Evolutionary conservation across 371 early-diverging fungal genomes (phyloP).

Genomic region (Lichtheimia ramosa): DNA sequence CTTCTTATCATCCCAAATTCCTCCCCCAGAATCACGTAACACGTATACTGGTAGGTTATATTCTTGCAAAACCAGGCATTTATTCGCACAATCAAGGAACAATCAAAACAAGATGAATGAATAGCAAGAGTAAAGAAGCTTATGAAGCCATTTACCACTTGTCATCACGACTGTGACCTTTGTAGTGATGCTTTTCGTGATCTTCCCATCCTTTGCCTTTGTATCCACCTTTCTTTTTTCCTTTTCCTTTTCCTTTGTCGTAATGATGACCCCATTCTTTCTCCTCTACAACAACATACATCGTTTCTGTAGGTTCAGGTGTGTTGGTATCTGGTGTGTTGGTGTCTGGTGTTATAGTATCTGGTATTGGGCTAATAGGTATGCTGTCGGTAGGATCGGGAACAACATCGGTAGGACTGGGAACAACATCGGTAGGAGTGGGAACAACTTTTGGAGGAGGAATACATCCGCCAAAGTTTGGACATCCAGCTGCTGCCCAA

Average conservation of each 20-base stretch:
- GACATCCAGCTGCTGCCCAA: constrained; percentile 12
- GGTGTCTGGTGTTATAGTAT: too few relatives aligned
- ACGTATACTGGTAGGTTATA: too few relatives aligned
- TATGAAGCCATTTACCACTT: too few relatives aligned
- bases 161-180: background rate
- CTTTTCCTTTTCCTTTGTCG: background rate
- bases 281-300: background rate
- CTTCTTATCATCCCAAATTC: too few relatives aligned
- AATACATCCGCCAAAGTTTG: constrained; percentile 18
- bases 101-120: too few relatives aligned
- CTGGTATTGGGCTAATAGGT: too few relatives aligned
- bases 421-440: background rate
- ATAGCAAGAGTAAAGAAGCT: too few relatives aligned
- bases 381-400: too few relatives aligned
- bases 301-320: background rate
- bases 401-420: background rate
- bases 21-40: too few relatives aligned
- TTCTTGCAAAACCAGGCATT: too few relatives aligned
- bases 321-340: background rate
- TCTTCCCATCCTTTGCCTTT: background rate
- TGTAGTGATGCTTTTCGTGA: too few relatives aligned
- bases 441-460: constrained; percentile 3
- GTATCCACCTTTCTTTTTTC: background rate
- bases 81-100: too few relatives aligned
- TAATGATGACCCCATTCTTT: background rate